Evolutionary conservation across 2,329 filamentous ascomycete species (phyloP).

Genomic region (Xylariaceae sp.): DNA sequence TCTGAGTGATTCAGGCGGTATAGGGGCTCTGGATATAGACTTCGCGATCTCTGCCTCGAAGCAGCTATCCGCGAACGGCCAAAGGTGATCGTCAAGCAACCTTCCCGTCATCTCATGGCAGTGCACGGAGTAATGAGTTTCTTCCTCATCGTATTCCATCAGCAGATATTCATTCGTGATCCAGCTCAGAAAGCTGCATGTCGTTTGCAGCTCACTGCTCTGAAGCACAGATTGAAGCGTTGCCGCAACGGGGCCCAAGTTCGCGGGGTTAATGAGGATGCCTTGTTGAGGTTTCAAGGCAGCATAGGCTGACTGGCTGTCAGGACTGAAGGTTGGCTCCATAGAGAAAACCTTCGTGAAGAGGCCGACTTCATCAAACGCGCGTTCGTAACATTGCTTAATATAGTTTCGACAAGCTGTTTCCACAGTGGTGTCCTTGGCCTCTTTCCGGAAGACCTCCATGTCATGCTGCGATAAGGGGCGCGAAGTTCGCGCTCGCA

Average conservation of each 20-base stretch:
- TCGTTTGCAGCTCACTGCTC: slow-evolving; percentile 41
- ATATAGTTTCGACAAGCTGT: slow-evolving; percentile 53
- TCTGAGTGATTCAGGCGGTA: slow-evolving; percentile 45
- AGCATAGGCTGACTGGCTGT: slow-evolving; percentile 46
- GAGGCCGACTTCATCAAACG: slow-evolving; percentile 49
- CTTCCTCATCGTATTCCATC: slow-evolving; percentile 52
- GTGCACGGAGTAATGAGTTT: slow-evolving; percentile 47
- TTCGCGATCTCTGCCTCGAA: slow-evolving; percentile 54
- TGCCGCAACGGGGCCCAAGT: slow-evolving; percentile 48
- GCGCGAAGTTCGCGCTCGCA: slow-evolving; percentile 50
- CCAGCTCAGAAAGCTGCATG: slow-evolving; percentile 54
- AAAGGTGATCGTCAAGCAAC: slow-evolving; percentile 52
- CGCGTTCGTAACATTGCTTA: slow-evolving; percentile 55
- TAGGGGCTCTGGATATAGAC: slow-evolving; percentile 45
- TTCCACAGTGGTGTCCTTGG: slow-evolving; percentile 45
- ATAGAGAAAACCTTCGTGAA: slow-evolving; percentile 53
- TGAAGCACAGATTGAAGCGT: slow-evolving; percentile 47
- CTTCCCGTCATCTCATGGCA: slow-evolving; percentile 53
- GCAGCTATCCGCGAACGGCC: slow-evolving; percentile 49
- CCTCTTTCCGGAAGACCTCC: slow-evolving; percentile 49
- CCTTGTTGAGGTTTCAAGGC: slow-evolving; percentile 46
- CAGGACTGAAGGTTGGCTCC: slow-evolving; percentile 48
- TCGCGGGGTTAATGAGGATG: slow-evolving; percentile 48
- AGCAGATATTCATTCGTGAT: slow-evolving; percentile 54
- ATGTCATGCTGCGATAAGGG: slow-evolving; percentile 49